These are phyloP conservation scores for Rhamnella rubrinervis DNA, from an alignment of 331 rosid genomes.

Conservation along the genomic window DNA sequence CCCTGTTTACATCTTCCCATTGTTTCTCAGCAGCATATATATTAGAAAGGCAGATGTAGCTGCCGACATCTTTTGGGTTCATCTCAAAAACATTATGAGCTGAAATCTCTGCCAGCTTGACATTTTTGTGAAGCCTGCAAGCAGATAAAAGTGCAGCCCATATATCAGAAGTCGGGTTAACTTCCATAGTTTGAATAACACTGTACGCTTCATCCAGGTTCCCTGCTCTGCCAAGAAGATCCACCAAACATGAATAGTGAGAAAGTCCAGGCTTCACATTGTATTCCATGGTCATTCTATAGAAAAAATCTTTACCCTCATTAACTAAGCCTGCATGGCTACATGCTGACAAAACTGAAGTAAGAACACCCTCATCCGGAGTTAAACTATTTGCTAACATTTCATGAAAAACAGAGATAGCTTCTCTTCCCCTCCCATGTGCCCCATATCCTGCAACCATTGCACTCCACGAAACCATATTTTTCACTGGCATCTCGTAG, in stretches of 20 bases:
- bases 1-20: constrained; percentile 57
- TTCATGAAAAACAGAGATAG: constrained; percentile 28
- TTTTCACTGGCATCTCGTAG: constrained; percentile 49
- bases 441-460: constrained; percentile 57
- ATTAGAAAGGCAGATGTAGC: constrained; percentile 63
- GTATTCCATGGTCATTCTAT: constrained; percentile 31
- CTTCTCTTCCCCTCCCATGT: constrained; percentile 60
- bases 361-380: constrained; percentile 45
- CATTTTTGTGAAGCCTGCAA: constrained; percentile 44
- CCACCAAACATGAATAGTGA: constrained; percentile 35
- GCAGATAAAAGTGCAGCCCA: constrained; percentile 54
- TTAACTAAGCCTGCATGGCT: constrained; percentile 44
- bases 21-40: constrained; percentile 52
- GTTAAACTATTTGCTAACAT: constrained; percentile 23
- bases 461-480: constrained; percentile 58
- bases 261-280: constrained; percentile 32
- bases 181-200: constrained; percentile 23
- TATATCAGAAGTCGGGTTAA: constrained; percentile 30
- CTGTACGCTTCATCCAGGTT: constrained; percentile 28
- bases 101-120: constrained; percentile 46
- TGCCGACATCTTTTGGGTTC: constrained; percentile 48
- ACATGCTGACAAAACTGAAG: constrained; percentile 42
- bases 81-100: constrained; percentile 48
- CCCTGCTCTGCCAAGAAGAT: constrained; percentile 31
- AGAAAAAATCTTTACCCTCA: constrained; percentile 37